Conservation (phyloP, 768 basidiomycete genomes). For the Lactifluus rugatus region DNA sequence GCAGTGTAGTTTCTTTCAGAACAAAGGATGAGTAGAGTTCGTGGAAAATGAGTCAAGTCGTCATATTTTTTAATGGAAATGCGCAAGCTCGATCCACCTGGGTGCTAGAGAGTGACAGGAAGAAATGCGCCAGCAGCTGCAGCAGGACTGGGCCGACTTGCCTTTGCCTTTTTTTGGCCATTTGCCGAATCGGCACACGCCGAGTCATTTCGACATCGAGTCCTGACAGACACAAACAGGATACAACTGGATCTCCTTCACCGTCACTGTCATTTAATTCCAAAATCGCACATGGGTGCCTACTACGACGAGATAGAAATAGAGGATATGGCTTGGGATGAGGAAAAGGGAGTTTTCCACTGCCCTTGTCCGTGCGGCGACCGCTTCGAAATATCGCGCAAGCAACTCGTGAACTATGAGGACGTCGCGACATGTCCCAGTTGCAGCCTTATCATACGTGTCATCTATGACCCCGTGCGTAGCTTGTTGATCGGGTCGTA, state of each 20-base stretch:
- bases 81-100: no score
- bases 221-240: no score
- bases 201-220: neutral
- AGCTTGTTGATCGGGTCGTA: neutral
- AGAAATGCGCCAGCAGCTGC: no score
- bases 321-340: constrained; percentile 92
- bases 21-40: no score
- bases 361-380: constrained; percentile 98
- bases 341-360: constrained; percentile 73
- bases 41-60: no score
- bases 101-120: no score
- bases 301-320: constrained; percentile 98
- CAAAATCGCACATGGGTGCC: constrained; percentile 48
- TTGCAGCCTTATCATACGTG: constrained; percentile 86
- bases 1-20: no score
- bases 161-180: no score
- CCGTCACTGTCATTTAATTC: neutral
- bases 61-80: no score
- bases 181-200: no score
- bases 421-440: constrained; percentile 95
- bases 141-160: no score
- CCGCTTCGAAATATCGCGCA: constrained; percentile 87
- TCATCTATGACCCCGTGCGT: constrained; percentile 91
- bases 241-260: neutral
- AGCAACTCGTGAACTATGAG: constrained; percentile 79